Conservation (phyloP, 139 green algal genomes). For the Tetraselmis striata region DNA sequence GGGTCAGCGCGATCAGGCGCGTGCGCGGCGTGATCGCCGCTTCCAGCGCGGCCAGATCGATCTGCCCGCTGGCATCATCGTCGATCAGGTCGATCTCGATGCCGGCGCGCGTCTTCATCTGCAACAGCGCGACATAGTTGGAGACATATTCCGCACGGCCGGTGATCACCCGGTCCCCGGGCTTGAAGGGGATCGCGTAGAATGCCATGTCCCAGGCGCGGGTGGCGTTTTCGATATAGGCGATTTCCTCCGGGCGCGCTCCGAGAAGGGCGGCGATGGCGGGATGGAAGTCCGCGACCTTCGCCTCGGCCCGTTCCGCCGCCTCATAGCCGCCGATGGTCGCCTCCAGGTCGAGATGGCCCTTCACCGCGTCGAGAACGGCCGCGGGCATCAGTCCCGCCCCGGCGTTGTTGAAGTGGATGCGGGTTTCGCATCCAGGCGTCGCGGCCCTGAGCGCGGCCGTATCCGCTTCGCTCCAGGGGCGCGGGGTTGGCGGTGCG, state of each 20-base stretch:
- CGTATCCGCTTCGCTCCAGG: too few relatives aligned
- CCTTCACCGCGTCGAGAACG: conserved; percentile 26
- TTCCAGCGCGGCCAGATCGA: conserved; percentile 32
- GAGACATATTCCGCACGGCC: conserved; percentile 52
- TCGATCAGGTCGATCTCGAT: conserved; percentile 42
- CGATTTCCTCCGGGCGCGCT: conserved; percentile 44
- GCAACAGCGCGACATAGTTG: conserved; percentile 60
- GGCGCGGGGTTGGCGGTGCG: too few relatives aligned
- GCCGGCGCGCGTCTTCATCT: conserved; percentile 15
- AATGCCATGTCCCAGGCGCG: conserved; percentile 47
- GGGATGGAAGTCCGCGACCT: conserved; percentile 34
- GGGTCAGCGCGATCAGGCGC: conserved; percentile 51
- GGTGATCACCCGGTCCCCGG: conserved; percentile 50
- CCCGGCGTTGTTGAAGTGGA: conserved; percentile 48
- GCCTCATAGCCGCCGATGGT: conserved; percentile 48
- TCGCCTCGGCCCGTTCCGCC: neutral
- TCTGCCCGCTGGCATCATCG: conserved; percentile 38
- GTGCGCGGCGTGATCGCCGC: conserved; percentile 19
- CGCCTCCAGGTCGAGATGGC: conserved; percentile 29
- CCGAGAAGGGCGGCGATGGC: conserved; percentile 45
- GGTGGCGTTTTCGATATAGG: conserved; percentile 40
- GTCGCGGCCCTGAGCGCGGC: too few relatives aligned
- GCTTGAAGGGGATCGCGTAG: conserved; percentile 42
- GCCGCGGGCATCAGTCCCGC: conserved; percentile 15
- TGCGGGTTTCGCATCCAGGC: too few relatives aligned